A percentile compares a stretch with the other conserved stretches of the same genome.
Conservation (phyloP, 139 green algal species). For the Closterium sp. region DNA sequence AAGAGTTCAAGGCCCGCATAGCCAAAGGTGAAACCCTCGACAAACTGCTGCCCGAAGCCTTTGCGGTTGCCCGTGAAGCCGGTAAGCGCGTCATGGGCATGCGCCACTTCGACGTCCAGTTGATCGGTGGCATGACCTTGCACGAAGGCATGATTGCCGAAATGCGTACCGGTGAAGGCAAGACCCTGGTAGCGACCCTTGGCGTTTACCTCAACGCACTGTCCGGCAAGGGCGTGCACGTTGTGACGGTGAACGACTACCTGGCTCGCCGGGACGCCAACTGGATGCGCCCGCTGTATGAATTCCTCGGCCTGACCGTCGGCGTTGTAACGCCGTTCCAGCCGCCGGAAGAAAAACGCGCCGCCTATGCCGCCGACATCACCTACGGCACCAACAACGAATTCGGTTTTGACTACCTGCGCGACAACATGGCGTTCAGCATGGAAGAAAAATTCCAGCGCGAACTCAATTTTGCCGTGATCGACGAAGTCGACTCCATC, state of each 20-base stretch:
- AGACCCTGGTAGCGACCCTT: conserved; percentile 84
- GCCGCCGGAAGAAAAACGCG: not conserved
- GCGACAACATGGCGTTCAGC: conserved; percentile 37
- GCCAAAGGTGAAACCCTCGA: conserved; percentile 55
- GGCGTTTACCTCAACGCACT: conserved; percentile 80
- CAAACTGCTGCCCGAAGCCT: conserved; percentile 55
- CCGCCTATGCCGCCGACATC: conserved; percentile 62
- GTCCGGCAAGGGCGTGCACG: conserved; percentile 44
- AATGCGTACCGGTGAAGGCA: conserved; percentile 92
- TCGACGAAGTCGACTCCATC: conserved; percentile 79
- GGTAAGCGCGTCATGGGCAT: too few relatives aligned
- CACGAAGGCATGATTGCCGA: conserved; percentile 84
- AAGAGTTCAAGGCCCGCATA: conserved; percentile 8
- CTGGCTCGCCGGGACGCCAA: conserved; percentile 76
- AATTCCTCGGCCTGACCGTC: conserved; percentile 77
- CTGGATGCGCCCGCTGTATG: conserved; percentile 83
- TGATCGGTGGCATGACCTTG: conserved; percentile 81
- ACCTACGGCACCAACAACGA: conserved; percentile 83
- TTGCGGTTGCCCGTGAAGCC: conserved; percentile 79
- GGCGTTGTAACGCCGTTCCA: conserved; percentile 48
- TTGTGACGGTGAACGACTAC: conserved; percentile 83
- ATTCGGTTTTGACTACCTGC: conserved; percentile 74
- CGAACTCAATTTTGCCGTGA: conserved; percentile 56
- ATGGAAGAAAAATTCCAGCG: not conserved
- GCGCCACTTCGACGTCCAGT: conserved; percentile 82